phyloP scores from a whole-genome alignment of 2,329 filamentous ascomycete genomes.

The Blumeria graminis region DNA sequence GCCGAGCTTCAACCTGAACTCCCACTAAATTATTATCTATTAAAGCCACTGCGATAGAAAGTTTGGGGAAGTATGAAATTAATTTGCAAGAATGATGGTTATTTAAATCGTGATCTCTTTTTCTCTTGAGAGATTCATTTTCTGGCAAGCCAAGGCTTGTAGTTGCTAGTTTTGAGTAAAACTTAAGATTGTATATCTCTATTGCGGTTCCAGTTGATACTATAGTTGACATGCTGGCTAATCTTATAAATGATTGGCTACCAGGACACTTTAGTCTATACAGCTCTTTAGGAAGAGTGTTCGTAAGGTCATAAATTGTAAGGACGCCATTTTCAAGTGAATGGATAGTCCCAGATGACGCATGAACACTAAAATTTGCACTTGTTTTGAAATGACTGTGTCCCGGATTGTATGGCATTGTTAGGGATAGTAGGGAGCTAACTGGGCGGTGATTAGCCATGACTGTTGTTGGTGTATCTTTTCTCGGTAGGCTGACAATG shows the following conservation, averaged over 20 bases:
- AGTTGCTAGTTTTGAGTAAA: slow-evolving; percentile 24
- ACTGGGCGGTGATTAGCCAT: slow-evolving; percentile 9
- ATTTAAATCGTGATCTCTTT: slow-evolving; percentile 5
- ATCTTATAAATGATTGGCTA: slow-evolving; percentile 36
- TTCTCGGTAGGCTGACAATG: slow-evolving; percentile 13
- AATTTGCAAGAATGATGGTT: slow-evolving; percentile 18
- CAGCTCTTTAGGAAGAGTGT: slow-evolving; percentile 33
- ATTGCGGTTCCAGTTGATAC: slow-evolving; percentile 31
- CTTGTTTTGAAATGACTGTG: not conserved
- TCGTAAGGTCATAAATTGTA: slow-evolving; percentile 37
- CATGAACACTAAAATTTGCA: slow-evolving; percentile 29
- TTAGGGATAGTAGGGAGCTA: slow-evolving; percentile 10
- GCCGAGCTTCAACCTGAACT: slow-evolving; percentile 41
- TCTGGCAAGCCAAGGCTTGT: slow-evolving; percentile 13
- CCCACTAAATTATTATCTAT: slow-evolving; percentile 39
- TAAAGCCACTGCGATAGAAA: slow-evolving; percentile 41
- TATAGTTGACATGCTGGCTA: slow-evolving; percentile 43
- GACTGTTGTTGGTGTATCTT: slow-evolving; percentile 4
- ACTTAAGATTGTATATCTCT: slow-evolving; percentile 45
- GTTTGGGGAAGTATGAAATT: slow-evolving; percentile 37
- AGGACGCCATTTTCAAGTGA: slow-evolving; percentile 30
- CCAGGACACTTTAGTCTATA: slow-evolving; percentile 27
- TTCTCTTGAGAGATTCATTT: slow-evolving; percentile 9
- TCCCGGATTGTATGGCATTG: slow-evolving; percentile 6
- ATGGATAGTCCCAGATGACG: slow-evolving; percentile 37